Conservation (phyloP, 176 grass and related monocot genomes). For the bread wheat (Triticum aestivum) region DNA sequence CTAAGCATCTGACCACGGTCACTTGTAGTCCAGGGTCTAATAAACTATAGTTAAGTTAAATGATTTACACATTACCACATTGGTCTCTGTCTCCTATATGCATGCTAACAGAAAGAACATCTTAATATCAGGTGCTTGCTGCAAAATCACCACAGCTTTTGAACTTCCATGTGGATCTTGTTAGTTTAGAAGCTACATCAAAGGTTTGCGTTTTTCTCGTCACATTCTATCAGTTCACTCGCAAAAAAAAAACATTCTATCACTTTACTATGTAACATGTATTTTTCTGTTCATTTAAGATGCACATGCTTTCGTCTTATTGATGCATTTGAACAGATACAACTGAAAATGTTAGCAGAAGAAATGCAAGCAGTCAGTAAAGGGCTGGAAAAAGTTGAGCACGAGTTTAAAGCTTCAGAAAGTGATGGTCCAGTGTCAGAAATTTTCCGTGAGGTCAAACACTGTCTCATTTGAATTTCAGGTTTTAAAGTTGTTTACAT, state of each 20-base stretch:
- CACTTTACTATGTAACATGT: slow-evolving; percentile 7
- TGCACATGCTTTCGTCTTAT: slow-evolving; percentile 25
- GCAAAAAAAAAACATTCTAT: not conserved
- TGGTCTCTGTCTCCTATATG: not conserved
- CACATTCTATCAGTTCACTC: not conserved
- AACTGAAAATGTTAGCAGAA: slow-evolving; percentile 96
- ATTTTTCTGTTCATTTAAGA: slow-evolving; percentile 13
- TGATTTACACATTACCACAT: slow-evolving; percentile 16
- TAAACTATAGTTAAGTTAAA: slow-evolving; percentile 15
- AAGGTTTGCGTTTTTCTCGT: slow-evolving; percentile 62
- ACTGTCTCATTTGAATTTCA: slow-evolving; percentile 1
- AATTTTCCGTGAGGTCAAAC: slow-evolving; percentile 76
- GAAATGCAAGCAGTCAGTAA: slow-evolving; percentile 99
- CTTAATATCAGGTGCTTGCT: slow-evolving; percentile 72
- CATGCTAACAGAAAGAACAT: not conserved
- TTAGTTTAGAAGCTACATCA: slow-evolving; percentile 88
- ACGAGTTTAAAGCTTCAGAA: slow-evolving; percentile 89
- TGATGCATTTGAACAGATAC: slow-evolving; percentile 64
- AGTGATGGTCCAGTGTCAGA: slow-evolving; percentile 93
- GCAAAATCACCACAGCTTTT: slow-evolving; percentile 72
- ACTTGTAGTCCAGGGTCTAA: not conserved
- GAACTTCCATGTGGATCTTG: slow-evolving; percentile 86
- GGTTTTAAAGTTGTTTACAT: not conserved
- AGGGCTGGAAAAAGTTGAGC: slow-evolving; percentile 86
- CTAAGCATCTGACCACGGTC: not conserved